These are phyloP conservation scores for Phenoliferia sp. DNA, from an alignment of 1,284 basidiomycete species.

Conservation along the genomic window DNA sequence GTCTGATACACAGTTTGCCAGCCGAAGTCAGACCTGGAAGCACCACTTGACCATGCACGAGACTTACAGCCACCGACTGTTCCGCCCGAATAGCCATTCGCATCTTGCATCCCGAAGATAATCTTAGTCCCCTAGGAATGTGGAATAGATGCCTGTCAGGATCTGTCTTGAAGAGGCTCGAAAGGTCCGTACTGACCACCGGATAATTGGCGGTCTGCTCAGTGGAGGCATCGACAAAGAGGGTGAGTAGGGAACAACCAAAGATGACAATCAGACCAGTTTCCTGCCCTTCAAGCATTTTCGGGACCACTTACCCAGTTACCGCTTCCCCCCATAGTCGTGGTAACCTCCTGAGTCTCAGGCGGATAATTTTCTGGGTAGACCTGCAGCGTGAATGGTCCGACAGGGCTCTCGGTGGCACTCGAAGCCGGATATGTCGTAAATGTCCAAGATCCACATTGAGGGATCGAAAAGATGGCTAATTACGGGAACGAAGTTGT, in stretches of 20 bases:
- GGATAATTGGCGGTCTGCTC: neutral
- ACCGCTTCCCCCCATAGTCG: neutral
- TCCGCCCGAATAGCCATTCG: neutral
- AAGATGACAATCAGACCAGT: neutral
- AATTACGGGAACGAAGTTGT: neutral
- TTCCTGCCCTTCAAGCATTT: neutral
- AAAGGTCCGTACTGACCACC: neutral
- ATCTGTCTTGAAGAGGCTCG: neutral
- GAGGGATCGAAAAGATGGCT: neutral
- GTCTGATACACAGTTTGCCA: no score
- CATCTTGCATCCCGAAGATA: neutral
- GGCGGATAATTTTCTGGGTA: neutral
- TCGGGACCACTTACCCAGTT: neutral
- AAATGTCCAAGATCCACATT: neutral
- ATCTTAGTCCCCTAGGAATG: neutral
- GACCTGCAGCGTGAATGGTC: neutral
- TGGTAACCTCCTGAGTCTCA: neutral
- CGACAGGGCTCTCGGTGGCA: neutral
- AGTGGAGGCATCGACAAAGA: neutral
- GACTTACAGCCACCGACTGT: neutral
- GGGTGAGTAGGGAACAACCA: neutral
- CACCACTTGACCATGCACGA: no score
- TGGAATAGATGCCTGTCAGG: neutral
- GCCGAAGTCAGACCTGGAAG: no score
- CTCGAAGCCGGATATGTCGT: neutral